Evolutionary conservation across 2,329 filamentous ascomycete genomes (phyloP), one percentile per base, ranked within the genome.

Genomic region (Septoria petroselini): DNA sequence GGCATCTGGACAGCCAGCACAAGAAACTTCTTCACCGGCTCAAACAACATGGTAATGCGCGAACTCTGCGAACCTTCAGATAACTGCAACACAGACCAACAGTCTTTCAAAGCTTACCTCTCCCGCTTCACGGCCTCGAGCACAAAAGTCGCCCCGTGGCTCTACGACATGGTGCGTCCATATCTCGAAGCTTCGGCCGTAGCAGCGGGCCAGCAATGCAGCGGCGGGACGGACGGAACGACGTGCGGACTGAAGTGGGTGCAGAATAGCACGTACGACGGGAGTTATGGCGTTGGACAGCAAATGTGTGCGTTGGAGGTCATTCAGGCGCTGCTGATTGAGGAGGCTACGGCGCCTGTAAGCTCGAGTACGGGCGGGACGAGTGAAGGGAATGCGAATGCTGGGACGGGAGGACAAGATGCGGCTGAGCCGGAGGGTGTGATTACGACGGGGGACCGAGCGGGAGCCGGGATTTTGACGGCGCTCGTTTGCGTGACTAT

Each of bases 361-460:
- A 76, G 73, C 4, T 72, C 74, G 41, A 58, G 61, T 1, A 78
- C 71, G n/a, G 80, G 80, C 41, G 79, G 78, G 44, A 78, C 73
- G 14, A 75, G 70, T 21, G 57, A 65, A 52, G 76, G 77, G 17
- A 66, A 81, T 48, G 69, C 71, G 3, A 64, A 55, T 27, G 71
- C 71, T 7, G 71, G 72, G 38, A 65, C 69, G 5, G 65, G 65
- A 38, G 58, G 49, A 60, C 18, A 59, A 66, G 61, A 60, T 29
- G 59, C 52, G 12, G 61, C 52, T 3, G 44, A 37, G 30, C 63
- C 67, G 6, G 65, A 63, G 49, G 55, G 65, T 25, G 53, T 69
- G 1, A 75, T 83, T 27, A 80, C 79, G 2, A 74, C 74, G 1
- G 81, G 76, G 6, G 86, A 91, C 62, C 80, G 74, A 54, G 84